Base-by-base conservation (phyloP, 1,284 basidiomycete species). In the Xerocomus nothofagi region DNA sequence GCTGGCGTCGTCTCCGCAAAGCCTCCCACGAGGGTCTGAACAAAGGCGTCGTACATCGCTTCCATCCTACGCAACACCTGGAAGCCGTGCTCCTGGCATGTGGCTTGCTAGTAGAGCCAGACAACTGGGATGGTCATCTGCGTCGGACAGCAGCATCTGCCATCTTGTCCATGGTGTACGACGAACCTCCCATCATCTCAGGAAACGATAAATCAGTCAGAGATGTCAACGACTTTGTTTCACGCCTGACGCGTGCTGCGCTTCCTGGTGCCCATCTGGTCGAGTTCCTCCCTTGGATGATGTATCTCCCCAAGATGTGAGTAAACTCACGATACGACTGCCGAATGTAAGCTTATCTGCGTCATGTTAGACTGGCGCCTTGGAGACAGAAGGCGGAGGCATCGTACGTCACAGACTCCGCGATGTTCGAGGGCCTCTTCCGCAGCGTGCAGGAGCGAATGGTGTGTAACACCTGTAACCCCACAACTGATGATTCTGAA, bases 71-170 rank as follows among this genome's bases (percentile, higher is more conserved):
- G 8, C 51, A 54, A 14, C 51, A 54, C 18, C 23, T 54, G 15
- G 54, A 55, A 31, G 44, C 27, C 7, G 37, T 52, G 9, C 44
- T 57, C 10, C 17, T 53, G 2, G 55, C 54, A 8, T 53, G 47
- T 20, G 46, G 45, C 14, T 29, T 57, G 43, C 18, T 56, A 2
- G 34, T 20, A 24, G 46, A 53, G 18, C 54, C 55, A 3, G 39
- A 42, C 20, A 46, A 53, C 38, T 56, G 54, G 55, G 50, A 56
- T 21, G 50, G 47, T 18, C 55, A 53, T 40, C 20, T 56, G 17
- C 46, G 46, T 18, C 47, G 47, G 10, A 37, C 34, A 3, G 31
- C 39, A 11, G 50, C 44, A 9, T 56, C 44, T 7, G 21, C 30
- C 0, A 41, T 56, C 12, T 44, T 55, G 44, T 30, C 51, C 6